Percentiles rank a stretch among this genome's conserved stretches.
phyloP scores from a whole-genome alignment of 148 eudicot genomes.

The Gaultheria prostrata region DNA sequence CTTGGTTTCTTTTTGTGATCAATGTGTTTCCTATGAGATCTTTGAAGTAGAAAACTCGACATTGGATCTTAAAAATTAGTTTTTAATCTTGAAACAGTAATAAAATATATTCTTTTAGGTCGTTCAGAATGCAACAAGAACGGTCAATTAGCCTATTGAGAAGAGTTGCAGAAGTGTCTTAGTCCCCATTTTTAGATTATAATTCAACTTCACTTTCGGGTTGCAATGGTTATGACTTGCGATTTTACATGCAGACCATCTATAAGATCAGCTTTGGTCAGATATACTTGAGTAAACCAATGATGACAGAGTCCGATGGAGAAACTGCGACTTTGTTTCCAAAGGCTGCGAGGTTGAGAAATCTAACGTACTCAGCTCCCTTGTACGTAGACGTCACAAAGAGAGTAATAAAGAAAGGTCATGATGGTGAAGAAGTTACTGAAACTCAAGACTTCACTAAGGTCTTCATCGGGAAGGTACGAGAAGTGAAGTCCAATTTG shows the following conservation, averaged over 20 bases:
- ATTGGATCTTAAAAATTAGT: no score
- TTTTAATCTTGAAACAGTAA: no score
- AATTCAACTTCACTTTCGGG: neutral
- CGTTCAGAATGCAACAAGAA: neutral
- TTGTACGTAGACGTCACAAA: conserved; percentile 90
- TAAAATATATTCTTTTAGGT: neutral
- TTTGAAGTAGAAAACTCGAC: neutral
- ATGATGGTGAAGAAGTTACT: conserved; percentile 92
- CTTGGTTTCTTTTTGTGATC: neutral
- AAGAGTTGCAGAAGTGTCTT: neutral
- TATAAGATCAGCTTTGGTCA: conserved; percentile 94
- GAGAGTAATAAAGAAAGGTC: conserved; percentile 86
- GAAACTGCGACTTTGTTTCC: conserved; percentile 98
- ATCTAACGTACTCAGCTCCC: conserved; percentile 94
- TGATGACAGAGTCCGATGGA: conserved; percentile 99
- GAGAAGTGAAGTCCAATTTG: neutral
- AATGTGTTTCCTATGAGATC: neutral
- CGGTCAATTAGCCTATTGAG: neutral
- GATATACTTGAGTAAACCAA: conserved; percentile 89
- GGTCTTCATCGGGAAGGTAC: conserved; percentile 96
- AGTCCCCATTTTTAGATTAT: neutral
- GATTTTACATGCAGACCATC: conserved; percentile 62
- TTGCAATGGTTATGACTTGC: neutral
- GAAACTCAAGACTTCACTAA: conserved; percentile 92
- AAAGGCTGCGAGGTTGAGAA: conserved; percentile 94